Evolutionary conservation across 805 yeast genomes (phyloP).

Genomic region (Candida palmyrensis): DNA sequence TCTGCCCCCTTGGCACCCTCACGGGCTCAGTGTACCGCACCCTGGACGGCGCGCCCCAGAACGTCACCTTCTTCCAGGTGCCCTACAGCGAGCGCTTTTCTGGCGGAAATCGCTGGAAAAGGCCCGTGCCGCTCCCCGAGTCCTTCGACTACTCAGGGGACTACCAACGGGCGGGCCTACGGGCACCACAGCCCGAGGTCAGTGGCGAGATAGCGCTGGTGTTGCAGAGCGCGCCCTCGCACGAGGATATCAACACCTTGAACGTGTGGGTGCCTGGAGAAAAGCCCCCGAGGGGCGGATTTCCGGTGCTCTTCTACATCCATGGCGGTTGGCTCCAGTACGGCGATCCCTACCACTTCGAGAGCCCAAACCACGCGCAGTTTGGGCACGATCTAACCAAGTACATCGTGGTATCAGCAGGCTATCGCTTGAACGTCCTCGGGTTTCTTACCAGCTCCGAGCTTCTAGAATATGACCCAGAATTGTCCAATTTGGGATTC

Average conservation of each 20-base stretch:
- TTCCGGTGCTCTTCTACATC: constrained; percentile 37
- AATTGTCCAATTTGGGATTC: constrained; percentile 35
- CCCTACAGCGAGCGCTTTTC: constrained; percentile 29
- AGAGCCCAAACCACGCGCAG: constrained; percentile 18
- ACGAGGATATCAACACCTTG: constrained; percentile 27
- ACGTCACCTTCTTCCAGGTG: constrained; percentile 17
- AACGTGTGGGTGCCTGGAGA: constrained; percentile 36
- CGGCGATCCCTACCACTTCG: constrained; percentile 20
- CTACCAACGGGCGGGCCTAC: constrained; percentile 25
- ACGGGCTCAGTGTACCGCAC: background rate
- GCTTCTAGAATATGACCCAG: constrained; percentile 3
- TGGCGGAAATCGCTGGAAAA: constrained; percentile 26
- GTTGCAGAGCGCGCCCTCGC: constrained; percentile 11
- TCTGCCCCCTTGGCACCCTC: constrained; percentile 1
- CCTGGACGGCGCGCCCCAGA: constrained; percentile 2
- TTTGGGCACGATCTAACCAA: constrained; percentile 21
- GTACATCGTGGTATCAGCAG: constrained; percentile 30
- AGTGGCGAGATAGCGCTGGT: constrained; percentile 14
- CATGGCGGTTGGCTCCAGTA: constrained; percentile 43
- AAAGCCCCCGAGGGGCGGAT: constrained; percentile 28
- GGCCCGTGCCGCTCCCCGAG: constrained; percentile 26
- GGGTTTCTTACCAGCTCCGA: constrained; percentile 26
- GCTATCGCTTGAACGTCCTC: constrained; percentile 31
- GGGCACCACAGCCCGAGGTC: constrained; percentile 34
- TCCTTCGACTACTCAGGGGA: constrained; percentile 34